These are phyloP conservation scores for Xanthoconium purpureum DNA, from an alignment of 768 basidiomycete species.

Conservation along the genomic window DNA sequence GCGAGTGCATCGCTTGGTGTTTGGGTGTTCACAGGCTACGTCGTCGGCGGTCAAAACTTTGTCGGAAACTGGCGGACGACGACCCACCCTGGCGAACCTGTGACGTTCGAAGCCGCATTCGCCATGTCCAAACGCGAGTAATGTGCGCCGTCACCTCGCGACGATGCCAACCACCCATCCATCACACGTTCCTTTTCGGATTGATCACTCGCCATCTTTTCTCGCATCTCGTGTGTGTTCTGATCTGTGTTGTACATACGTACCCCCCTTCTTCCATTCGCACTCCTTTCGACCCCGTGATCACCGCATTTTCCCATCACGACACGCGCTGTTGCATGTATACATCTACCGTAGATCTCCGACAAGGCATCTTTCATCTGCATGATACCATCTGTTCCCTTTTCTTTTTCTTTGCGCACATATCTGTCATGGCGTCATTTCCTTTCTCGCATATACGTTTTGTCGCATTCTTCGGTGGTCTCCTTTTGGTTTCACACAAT, in stretches of 20 bases:
- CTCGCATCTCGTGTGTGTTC: constrained; percentile 1
- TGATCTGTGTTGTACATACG: constrained; percentile 10
- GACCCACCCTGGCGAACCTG: constrained; percentile 31
- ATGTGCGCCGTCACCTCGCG: background rate
- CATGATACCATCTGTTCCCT: background rate
- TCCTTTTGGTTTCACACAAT: no score
- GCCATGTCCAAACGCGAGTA: constrained; percentile 50
- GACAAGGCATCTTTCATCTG: background rate
- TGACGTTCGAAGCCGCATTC: constrained; percentile 63
- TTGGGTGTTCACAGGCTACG: constrained; percentile 66
- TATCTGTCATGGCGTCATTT: no score
- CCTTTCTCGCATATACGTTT: no score
- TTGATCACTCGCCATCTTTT: background rate
- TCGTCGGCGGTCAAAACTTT: constrained; percentile 61
- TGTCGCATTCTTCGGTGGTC: no score
- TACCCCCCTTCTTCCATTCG: background rate
- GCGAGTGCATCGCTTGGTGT: constrained; percentile 11
- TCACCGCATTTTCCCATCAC: constrained; percentile 3
- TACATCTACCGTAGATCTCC: background rate
- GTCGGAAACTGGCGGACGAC: constrained; percentile 69
- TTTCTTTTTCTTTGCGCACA: background rate
- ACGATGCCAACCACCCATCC: background rate
- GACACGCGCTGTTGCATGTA: background rate
- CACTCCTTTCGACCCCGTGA: background rate
- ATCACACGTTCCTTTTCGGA: background rate